A percentile compares a stretch with the other conserved stretches of the same genome.
Conservation (phyloP, 129 eudicot genomes). For the Sambucus nigra region DNA sequence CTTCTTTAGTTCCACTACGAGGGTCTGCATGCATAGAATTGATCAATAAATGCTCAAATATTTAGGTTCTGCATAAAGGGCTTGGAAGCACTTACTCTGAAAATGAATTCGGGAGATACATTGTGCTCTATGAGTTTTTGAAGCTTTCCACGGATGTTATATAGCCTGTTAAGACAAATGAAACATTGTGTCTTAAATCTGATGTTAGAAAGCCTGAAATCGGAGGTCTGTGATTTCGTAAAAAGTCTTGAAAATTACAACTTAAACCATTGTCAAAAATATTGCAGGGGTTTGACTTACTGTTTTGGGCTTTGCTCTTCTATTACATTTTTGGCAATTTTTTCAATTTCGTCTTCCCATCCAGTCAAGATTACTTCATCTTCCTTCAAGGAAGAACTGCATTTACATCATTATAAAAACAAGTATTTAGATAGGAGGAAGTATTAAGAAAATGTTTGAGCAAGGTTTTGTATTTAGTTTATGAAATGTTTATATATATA, state of each 20-base stretch:
- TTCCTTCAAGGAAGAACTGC: constrained; percentile 35
- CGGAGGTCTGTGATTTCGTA: background rate
- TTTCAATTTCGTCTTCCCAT: constrained; percentile 71
- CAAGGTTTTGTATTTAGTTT: too few species aligned
- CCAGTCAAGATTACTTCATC: constrained; percentile 62
- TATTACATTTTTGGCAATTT: constrained; percentile 48
- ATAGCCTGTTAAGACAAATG: constrained; percentile 40
- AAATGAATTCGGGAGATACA: constrained; percentile 69
- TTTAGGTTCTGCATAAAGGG: constrained; percentile 8
- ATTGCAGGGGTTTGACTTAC: constrained; percentile 28
- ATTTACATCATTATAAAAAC: constrained; percentile 20
- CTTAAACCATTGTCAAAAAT: background rate
- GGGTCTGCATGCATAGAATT: constrained; percentile 35
- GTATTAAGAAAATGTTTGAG: too few species aligned
- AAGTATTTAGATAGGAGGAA: constrained; percentile 6
- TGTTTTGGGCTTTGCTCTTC: constrained; percentile 74
- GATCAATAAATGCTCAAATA: constrained; percentile 13
- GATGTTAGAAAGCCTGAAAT: background rate
- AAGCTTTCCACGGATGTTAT: constrained; percentile 52
- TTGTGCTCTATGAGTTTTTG: constrained; percentile 72
- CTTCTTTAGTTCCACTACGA: constrained; percentile 43
- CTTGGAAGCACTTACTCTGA: constrained; percentile 30
- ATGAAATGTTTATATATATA: too few species aligned
- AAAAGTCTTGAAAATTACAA: background rate
- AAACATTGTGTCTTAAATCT: constrained; percentile 15